A percentile compares a stretch with the other conserved stretches of the same genome.
phyloP scores from a whole-genome alignment of 2,329 filamentous ascomycete species.

The Scleromitrula shiraiana region DNA sequence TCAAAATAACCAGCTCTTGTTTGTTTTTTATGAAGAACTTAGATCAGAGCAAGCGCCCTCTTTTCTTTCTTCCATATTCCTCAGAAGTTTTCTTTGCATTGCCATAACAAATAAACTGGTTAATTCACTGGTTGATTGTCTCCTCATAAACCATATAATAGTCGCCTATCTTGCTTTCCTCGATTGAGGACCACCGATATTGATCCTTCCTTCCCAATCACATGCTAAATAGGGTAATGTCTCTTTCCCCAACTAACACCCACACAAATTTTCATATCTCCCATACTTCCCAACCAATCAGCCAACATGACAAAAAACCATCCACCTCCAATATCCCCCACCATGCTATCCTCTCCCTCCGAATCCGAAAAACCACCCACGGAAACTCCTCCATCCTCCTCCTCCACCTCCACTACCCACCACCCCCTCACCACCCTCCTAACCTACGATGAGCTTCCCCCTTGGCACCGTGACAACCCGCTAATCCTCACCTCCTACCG shows the following conservation, averaged over 20 bases:
- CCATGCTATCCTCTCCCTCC: background rate
- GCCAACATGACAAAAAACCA: background rate
- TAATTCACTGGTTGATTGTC: too few species aligned
- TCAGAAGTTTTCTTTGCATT: too few species aligned
- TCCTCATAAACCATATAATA: too few species aligned
- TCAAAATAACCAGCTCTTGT: too few species aligned
- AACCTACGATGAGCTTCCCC: slow-evolving; percentile 2
- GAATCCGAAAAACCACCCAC: background rate
- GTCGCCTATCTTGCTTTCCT: too few species aligned
- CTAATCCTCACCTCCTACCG: slow-evolving; percentile 5
- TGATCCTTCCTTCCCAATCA: too few species aligned
- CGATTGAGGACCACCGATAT: too few species aligned
- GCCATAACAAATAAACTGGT: too few species aligned
- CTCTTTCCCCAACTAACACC: background rate
- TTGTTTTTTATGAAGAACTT: too few species aligned
- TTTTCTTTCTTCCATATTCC: too few species aligned
- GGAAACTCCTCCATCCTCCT: background rate
- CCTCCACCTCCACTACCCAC: background rate
- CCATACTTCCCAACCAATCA: background rate
- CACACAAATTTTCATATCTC: background rate
- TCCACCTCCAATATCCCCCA: background rate
- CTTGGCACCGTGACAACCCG: slow-evolving; percentile 4
- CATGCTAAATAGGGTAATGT: background rate
- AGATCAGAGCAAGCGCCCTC: too few species aligned
- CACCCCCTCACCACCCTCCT: background rate